phyloP scores from a whole-genome alignment of 106 monocot genomes.

The Phalaenopsis aphrodite region DNA sequence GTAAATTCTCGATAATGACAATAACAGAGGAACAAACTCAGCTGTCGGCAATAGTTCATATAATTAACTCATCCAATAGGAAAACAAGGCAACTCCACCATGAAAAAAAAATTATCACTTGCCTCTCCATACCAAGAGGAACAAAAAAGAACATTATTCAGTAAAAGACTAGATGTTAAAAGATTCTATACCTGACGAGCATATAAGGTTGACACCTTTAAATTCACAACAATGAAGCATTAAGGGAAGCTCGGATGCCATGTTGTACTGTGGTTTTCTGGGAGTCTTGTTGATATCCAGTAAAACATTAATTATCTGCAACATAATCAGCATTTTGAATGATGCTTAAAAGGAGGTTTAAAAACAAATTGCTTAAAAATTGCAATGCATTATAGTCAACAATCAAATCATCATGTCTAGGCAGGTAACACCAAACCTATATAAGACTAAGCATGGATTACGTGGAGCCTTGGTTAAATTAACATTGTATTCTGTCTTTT shows the following conservation, averaged over 20 bases:
- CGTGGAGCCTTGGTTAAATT: too few species aligned
- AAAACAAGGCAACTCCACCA: not conserved
- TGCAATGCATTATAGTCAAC: not conserved
- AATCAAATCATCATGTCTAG: not conserved
- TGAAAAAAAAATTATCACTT: not conserved
- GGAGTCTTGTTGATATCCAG: conserved; percentile 56
- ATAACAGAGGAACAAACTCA: not conserved
- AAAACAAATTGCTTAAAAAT: not conserved
- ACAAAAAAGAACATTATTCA: not conserved
- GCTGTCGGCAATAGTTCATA: not conserved
- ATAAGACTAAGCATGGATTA: too few species aligned
- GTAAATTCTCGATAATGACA: not conserved
- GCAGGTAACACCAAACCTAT: not conserved
- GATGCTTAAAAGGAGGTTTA: not conserved
- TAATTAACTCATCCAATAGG: not conserved
- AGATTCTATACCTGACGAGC: conserved; percentile 62
- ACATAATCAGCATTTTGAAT: conserved; percentile 1
- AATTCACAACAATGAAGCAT: conserved; percentile 73
- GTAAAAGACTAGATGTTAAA: not conserved
- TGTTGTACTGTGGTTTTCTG: conserved; percentile 91
- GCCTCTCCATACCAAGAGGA: not conserved
- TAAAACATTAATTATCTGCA: conserved; percentile 73
- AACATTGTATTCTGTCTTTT: too few species aligned
- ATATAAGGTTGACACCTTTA: conserved; percentile 57
- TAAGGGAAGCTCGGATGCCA: conserved; percentile 87